Percentiles rank a stretch among this genome's conserved stretches.
phyloP scores from a whole-genome alignment of 2,329 filamentous ascomycete species.

The Ceratocystis diversiconidia region DNA sequence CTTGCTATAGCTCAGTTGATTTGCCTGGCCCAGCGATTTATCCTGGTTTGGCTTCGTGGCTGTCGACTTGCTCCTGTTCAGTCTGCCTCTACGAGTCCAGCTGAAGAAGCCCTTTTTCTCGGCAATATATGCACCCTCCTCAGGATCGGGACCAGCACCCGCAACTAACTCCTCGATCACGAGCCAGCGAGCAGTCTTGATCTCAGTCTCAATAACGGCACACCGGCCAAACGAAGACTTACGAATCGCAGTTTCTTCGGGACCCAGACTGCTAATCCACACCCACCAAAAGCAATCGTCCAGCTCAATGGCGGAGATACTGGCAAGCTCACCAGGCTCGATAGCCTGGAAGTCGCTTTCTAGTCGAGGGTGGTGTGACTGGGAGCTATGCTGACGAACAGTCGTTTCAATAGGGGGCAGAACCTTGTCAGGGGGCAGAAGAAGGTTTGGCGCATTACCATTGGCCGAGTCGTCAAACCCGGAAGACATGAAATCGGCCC shows the following conservation, averaged over 20 bases:
- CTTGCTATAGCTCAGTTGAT: conserved; percentile 47
- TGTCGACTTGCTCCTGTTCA: conserved; percentile 53
- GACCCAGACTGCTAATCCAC: conserved; percentile 92
- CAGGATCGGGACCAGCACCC: conserved; percentile 72
- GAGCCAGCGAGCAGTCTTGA: conserved; percentile 72
- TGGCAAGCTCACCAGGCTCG: conserved; percentile 87
- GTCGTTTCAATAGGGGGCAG: conserved; percentile 67
- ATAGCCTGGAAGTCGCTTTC: conserved; percentile 49
- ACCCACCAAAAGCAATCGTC: conserved; percentile 99
- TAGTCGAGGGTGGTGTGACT: conserved; percentile 64
- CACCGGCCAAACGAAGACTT: conserved; percentile 93
- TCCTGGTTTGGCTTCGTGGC: conserved; percentile 42
- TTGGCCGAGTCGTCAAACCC: conserved; percentile 73
- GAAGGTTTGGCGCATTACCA: conserved; percentile 41
- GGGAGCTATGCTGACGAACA: conserved; percentile 67
- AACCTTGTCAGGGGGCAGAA: conserved; percentile 83
- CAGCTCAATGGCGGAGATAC: conserved; percentile 70
- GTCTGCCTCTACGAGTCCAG: conserved; percentile 58
- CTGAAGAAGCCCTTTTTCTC: conserved; percentile 94
- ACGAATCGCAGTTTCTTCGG: conserved; percentile 69
- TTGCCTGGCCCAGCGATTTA: conserved; percentile 31
- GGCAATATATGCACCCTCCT: conserved; percentile 75
- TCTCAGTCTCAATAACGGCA: conserved; percentile 77
- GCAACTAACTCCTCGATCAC: conserved; percentile 95
- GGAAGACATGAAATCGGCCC: conserved; percentile 93